Evolutionary conservation across 2,329 filamentous ascomycete genomes (phyloP).

Genomic region (Talaromyces sp.): DNA sequence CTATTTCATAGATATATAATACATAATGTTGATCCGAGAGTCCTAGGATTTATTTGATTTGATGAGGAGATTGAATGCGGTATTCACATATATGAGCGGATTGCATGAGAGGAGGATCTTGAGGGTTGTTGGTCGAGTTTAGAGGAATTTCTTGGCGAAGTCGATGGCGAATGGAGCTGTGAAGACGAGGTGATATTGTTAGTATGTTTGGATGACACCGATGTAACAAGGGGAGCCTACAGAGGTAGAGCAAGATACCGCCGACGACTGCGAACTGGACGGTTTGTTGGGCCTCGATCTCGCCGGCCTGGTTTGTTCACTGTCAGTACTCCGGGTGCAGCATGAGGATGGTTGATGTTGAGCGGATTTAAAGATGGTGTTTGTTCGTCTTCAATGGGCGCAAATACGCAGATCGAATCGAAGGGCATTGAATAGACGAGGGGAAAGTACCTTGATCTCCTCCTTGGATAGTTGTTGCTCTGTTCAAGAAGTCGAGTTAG

Average conservation of each 20-base stretch:
- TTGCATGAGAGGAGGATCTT: not conserved
- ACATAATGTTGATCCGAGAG: not conserved
- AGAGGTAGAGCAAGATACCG: constrained; percentile 59
- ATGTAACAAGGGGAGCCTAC: constrained; percentile 41
- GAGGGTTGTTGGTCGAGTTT: not conserved
- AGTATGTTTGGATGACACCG: not conserved
- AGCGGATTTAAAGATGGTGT: not conserved
- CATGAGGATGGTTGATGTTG: not conserved
- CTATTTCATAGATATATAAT: not conserved
- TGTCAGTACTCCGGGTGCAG: not conserved
- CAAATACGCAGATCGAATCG: not conserved
- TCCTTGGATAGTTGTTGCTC: constrained; percentile 46
- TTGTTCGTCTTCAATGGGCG: not conserved
- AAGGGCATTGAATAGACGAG: not conserved
- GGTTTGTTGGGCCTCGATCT: constrained; percentile 52
- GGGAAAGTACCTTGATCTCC: constrained; percentile 40
- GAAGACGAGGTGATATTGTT: not conserved
- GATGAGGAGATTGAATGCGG: not conserved
- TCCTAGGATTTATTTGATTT: not conserved
- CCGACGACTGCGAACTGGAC: constrained; percentile 54
- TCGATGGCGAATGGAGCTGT: constrained; percentile 50
- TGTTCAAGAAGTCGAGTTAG: constrained; percentile 18
- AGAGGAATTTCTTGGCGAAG: constrained; percentile 35
- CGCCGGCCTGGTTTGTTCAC: constrained; percentile 40
- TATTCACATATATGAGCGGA: not conserved